Conservation (phyloP, 768 basidiomycete genomes). For the Lactifluus rugatus region DNA sequence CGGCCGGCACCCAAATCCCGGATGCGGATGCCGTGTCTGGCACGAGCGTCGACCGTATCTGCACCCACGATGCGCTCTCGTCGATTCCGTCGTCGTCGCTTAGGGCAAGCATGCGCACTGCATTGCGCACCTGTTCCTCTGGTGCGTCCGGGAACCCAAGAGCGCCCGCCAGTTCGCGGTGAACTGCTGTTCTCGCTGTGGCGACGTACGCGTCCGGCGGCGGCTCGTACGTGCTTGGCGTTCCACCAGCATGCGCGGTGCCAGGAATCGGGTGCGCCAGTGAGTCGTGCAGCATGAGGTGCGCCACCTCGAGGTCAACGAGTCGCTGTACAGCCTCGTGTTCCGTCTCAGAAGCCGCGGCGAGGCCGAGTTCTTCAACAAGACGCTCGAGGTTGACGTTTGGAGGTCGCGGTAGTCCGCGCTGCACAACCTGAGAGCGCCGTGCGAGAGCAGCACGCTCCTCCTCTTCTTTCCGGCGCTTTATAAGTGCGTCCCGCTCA, state of each 20-base stretch:
- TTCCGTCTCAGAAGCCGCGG: conserved; percentile 31
- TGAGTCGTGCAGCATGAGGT: conserved; percentile 79
- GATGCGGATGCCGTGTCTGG: conserved; percentile 45
- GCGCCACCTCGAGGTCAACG: conserved; percentile 68
- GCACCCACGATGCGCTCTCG: conserved; percentile 63
- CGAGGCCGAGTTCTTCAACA: conserved; percentile 46
- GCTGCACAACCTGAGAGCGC: conserved; percentile 72
- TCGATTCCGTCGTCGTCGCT: conserved; percentile 49
- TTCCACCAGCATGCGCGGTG: conserved; percentile 64
- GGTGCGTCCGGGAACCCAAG: conserved; percentile 83
- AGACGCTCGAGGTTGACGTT: conserved; percentile 66
- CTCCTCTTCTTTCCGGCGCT: conserved; percentile 61
- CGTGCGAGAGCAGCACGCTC: conserved; percentile 72
- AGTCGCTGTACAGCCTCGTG: conserved; percentile 41
- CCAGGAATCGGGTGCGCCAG: conserved; percentile 84
- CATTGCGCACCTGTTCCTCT: conserved; percentile 69
- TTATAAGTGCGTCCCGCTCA: conserved; percentile 73
- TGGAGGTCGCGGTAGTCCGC: conserved; percentile 74
- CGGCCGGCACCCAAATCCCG: conserved; percentile 58
- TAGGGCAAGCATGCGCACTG: conserved; percentile 48
- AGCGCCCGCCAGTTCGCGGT: conserved; percentile 66
- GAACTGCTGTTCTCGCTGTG: conserved; percentile 59
- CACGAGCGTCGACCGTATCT: conserved; percentile 47
- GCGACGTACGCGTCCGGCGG: conserved; percentile 73
- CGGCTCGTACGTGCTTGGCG: conserved; percentile 54